Percentiles rank a stretch among this genome's conserved stretches.
Conservation (phyloP, 352 stramenopile species). For the Globisporangium abappressorium region DNA sequence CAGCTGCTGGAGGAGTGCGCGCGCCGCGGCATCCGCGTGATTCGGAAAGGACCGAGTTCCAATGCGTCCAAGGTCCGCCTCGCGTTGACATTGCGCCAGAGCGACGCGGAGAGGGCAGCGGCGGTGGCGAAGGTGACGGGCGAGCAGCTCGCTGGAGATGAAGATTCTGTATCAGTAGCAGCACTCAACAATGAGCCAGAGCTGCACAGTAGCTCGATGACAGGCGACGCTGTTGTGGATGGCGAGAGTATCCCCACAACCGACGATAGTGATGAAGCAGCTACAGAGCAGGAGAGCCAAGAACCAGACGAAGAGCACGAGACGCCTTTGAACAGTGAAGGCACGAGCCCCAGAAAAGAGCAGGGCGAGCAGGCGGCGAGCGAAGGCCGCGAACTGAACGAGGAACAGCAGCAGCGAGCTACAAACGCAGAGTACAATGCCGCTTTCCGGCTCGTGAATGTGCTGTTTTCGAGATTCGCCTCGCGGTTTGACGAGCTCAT, state of each 20-base stretch:
- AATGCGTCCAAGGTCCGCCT: conserved; percentile 12
- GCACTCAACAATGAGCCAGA: background rate
- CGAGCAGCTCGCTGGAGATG: background rate
- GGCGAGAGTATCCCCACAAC: background rate
- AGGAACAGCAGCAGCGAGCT: background rate
- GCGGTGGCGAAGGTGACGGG: background rate
- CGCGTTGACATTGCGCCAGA: background rate
- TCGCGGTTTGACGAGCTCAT: conserved; percentile 11
- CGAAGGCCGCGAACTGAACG: background rate
- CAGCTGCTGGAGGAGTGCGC: conserved; percentile 8
- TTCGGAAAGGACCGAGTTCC: background rate
- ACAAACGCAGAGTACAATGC: background rate
- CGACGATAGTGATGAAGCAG: background rate
- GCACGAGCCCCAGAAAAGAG: background rate
- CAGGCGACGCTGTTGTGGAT: background rate
- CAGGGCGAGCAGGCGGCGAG: background rate
- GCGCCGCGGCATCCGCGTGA: conserved; percentile 5
- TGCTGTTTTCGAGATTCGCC: conserved; percentile 12
- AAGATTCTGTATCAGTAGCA: background rate
- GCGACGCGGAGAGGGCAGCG: background rate
- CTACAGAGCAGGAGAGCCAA: background rate
- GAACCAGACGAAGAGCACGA: background rate
- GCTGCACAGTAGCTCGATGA: background rate
- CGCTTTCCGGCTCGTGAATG: conserved; percentile 13
- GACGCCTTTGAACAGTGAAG: background rate